Evolutionary conservation across 1,139 yeast species (phyloP), one percentile per base, ranked within the genome.

Genomic region (Kodamaea arcana): DNA sequence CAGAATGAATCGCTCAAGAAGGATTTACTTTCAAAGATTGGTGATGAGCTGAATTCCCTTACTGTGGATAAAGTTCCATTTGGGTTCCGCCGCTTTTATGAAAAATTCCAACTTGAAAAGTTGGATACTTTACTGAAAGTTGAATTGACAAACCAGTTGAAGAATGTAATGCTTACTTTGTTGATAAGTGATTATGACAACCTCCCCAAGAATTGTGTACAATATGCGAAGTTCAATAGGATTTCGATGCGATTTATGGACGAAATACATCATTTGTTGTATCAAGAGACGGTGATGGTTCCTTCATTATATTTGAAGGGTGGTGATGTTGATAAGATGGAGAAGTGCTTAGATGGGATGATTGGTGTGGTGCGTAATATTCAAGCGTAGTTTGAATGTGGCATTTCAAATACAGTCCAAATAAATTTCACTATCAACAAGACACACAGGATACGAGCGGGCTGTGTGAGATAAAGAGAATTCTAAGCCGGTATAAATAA

Each of bases 111-210:
- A 23, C 49, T 65, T 23, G 36, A 43, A 15, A 51, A 58, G 34
- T 46, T 65, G 3, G 69, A 65, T 39, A 27, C 37, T 3, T 41
- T 62, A 31, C 39, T 52, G 24, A 52, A 50, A 32, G 44, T 45
- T 9, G 62, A 62, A 40, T 44, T 60, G 45, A 46, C 55, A 25
- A 60, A 58, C 36, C 32, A 58, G 24, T 44, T 65, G 37, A 64
- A 64, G 33, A 60, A 60, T 41, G 39, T 64, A 12, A 56, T 64
- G 58, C 53, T 65, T 12, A 57, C 64, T 27, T 44, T 64, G 20
- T 45, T 65, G 30, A 51, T 64, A 4, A 50, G 58, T 16, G 60
- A 55, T 37, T 55, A 50, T 31, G 54, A 50, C 34, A 48, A 54
- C 14, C 43, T 64, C 11, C 63, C 65, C 10, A 31, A 31, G 8